phyloP scores from a whole-genome alignment of 257 asterid species.

The Voacanga thouarsii region DNA sequence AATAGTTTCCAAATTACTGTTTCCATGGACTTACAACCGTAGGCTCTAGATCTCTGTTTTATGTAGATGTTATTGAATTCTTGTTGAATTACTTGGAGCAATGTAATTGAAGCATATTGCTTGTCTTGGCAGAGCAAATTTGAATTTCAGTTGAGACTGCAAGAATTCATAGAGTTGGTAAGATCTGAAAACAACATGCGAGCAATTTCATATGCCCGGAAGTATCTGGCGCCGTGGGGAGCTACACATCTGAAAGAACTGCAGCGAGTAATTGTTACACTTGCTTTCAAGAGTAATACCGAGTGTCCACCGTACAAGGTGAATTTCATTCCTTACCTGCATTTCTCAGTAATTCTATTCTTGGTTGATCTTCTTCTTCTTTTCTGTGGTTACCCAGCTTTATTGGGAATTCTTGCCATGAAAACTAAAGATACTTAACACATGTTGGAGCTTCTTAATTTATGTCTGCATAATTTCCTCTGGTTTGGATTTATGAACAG shows the following conservation, averaged over 20 bases:
- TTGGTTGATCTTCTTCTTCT: not conserved
- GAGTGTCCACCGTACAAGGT: slow-evolving; percentile 92
- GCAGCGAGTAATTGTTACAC: slow-evolving; percentile 88
- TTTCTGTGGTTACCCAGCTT: not conserved
- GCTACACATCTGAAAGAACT: slow-evolving; percentile 88
- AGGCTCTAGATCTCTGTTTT: not conserved
- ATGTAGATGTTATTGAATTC: not conserved
- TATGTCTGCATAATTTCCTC: not conserved
- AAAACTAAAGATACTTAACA: not conserved
- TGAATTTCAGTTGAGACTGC: slow-evolving; percentile 93
- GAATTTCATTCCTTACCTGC: not conserved
- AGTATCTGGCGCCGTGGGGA: slow-evolving; percentile 94
- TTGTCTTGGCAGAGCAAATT: slow-evolving; percentile 77
- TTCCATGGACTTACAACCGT: not conserved
- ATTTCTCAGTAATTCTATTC: not conserved
- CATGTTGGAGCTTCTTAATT: not conserved
- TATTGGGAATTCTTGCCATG: not conserved
- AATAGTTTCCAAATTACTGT: not conserved
- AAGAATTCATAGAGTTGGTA: slow-evolving; percentile 92
- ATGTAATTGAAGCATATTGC: slow-evolving; percentile 8
- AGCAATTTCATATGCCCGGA: slow-evolving; percentile 86
- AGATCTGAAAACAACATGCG: slow-evolving; percentile 66
- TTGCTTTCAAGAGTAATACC: slow-evolving; percentile 82
- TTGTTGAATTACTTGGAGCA: not conserved
- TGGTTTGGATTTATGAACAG: not conserved